Evolutionary conservation across 1,139 yeast genomes (phyloP).

Genomic region (Geotrichum reessii): DNA sequence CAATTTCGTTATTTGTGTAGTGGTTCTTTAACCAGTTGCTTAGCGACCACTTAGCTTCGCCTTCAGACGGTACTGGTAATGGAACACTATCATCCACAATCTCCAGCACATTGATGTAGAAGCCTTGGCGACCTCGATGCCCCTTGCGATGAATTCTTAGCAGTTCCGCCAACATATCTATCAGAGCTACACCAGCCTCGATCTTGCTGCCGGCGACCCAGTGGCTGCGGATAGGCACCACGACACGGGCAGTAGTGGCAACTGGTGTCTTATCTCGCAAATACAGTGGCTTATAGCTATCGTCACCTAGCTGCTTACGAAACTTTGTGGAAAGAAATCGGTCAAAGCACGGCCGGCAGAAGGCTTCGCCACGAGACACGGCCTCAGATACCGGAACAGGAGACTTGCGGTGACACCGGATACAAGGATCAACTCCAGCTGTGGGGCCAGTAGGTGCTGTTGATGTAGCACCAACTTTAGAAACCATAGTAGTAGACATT

Average conservation of each 20-base stretch:
- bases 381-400: conserved; percentile 5
- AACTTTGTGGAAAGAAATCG: conserved; percentile 17
- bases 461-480: conserved; percentile 6
- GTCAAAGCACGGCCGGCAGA: conserved; percentile 18
- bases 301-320: conserved; percentile 16
- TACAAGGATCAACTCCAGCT: conserved; percentile 12
- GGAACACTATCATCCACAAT: conserved; percentile 37
- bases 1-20: conserved; percentile 9
- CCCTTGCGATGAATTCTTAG: conserved; percentile 53
- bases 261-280: conserved; percentile 11
- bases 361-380: conserved; percentile 17
- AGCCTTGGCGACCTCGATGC: conserved; percentile 66
- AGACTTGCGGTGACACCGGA: conserved; percentile 12
- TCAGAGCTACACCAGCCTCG: conserved; percentile 34
- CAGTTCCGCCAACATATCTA: conserved; percentile 60
- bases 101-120: conserved; percentile 51
- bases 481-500: conserved; percentile 17
- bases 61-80: neutral
- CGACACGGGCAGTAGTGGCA: conserved; percentile 11
- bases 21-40: neutral
- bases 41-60: neutral
- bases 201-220: conserved; percentile 3
- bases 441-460: neutral
- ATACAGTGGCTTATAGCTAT: conserved; percentile 16
- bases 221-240: conserved; percentile 14